phyloP scores from a whole-genome alignment of 805 yeast genomes.

The Zygosaccharomyces kombuchaensis region DNA sequence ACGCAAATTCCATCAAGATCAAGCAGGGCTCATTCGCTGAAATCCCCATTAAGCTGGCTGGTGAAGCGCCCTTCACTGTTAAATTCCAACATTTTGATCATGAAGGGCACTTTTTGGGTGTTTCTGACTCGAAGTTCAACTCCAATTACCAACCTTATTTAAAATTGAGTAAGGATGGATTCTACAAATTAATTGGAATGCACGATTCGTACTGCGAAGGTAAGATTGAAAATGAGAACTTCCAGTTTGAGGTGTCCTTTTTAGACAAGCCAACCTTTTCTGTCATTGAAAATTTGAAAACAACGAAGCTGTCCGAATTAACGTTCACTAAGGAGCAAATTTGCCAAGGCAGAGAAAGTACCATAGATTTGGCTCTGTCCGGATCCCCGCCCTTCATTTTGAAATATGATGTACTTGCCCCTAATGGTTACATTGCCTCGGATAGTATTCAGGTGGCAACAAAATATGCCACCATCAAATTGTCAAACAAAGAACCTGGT shows the following conservation, averaged over 20 bases:
- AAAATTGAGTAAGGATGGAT: conserved; percentile 43
- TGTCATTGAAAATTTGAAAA: conserved; percentile 35
- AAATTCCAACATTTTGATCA: conserved; percentile 34
- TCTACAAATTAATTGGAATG: conserved; percentile 43
- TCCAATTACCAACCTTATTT: conserved; percentile 35
- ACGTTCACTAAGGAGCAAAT: conserved; percentile 38
- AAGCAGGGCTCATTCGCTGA: conserved; percentile 57
- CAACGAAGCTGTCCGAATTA: conserved; percentile 21
- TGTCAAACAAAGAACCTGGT: conserved; percentile 51
- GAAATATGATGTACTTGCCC: conserved; percentile 57
- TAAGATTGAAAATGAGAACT: conserved; percentile 33
- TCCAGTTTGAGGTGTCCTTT: conserved; percentile 40
- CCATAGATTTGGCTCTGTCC: conserved; percentile 46
- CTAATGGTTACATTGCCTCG: conserved; percentile 44
- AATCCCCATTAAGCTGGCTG: conserved; percentile 58
- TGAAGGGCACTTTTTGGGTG: conserved; percentile 27
- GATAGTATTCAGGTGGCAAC: conserved; percentile 48
- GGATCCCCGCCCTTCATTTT: conserved; percentile 69
- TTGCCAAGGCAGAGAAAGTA: conserved; percentile 47
- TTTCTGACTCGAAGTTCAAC: conserved; percentile 21
- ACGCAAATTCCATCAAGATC: conserved; percentile 39
- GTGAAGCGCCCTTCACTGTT: conserved; percentile 50
- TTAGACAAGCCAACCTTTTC: conserved; percentile 44
- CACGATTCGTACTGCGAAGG: conserved; percentile 53
- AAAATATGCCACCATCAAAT: conserved; percentile 44